Evolutionary conservation across 2,329 filamentous ascomycete species (phyloP).

Genomic region (Botrytis galanthina): DNA sequence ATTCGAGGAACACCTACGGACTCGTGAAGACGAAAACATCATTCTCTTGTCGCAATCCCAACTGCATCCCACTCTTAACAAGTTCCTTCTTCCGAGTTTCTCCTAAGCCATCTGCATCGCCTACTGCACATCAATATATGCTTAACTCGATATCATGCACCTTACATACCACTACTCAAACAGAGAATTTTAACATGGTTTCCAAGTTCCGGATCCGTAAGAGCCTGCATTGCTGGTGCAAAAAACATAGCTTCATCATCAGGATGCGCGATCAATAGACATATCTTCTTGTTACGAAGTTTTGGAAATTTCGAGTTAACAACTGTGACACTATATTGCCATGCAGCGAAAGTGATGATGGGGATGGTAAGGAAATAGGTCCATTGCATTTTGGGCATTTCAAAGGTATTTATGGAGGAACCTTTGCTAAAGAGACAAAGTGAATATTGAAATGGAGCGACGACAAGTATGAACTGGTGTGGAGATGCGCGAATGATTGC

Average conservation of each 20-base stretch:
- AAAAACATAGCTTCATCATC: constrained; percentile 99
- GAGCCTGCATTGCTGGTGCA: constrained; percentile 79
- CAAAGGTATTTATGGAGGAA: not conserved
- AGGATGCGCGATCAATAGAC: constrained; percentile 91
- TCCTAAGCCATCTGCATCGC: constrained; percentile 84
- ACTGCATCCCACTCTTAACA: constrained; percentile 69
- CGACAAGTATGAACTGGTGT: not conserved
- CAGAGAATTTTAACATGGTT: constrained; percentile 96
- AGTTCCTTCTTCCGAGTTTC: constrained; percentile 81
- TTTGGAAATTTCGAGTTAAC: constrained; percentile 56
- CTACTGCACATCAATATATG: constrained; percentile 43
- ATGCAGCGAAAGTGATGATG: constrained; percentile 41
- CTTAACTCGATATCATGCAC: constrained; percentile 1
- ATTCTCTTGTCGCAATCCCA: constrained; percentile 71
- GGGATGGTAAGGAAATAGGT: constrained; percentile 37
- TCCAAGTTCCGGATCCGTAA: constrained; percentile 73
- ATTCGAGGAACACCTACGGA: constrained; percentile 48
- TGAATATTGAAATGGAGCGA: constrained; percentile 1
- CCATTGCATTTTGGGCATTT: constrained; percentile 33
- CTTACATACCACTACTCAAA: constrained; percentile 69
- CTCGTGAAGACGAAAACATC: constrained; percentile 87
- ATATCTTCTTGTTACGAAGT: constrained; percentile 79
- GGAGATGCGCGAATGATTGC: not conserved
- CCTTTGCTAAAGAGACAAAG: not conserved
- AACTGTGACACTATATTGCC: constrained; percentile 40